Conservation (phyloP, 805 yeast genomes). For the Ogataea paradorogensis region DNA sequence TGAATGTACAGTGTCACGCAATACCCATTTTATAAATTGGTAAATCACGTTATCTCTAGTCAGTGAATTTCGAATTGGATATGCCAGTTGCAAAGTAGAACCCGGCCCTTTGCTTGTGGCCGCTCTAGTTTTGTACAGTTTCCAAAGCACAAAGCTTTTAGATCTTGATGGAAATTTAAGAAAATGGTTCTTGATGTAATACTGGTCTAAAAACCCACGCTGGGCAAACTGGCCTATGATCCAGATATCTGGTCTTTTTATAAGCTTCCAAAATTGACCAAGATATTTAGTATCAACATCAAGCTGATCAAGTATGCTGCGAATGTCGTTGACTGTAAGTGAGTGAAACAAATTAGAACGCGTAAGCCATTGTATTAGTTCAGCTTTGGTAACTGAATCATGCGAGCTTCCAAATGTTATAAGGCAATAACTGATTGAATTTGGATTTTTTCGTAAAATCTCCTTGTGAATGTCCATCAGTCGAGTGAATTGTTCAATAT, state of each 20-base stretch:
- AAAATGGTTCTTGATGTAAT: background rate
- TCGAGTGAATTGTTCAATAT: background rate
- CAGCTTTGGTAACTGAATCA: background rate
- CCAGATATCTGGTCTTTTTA: background rate
- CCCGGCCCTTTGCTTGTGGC: background rate
- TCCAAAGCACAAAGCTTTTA: background rate
- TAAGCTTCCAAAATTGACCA: background rate
- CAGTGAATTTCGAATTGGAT: background rate
- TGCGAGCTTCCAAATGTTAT: background rate
- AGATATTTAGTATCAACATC: background rate
- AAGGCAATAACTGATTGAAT: background rate
- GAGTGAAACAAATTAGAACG: background rate
- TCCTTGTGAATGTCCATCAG: background rate
- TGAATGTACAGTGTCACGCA: background rate
- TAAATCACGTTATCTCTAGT: background rate
- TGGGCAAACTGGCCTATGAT: slow-evolving; percentile 2
- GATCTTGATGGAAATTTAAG: background rate
- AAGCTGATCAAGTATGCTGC: slow-evolving; percentile 1
- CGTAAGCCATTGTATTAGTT: background rate
- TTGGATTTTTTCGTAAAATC: background rate
- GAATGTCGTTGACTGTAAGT: slow-evolving; percentile 2
- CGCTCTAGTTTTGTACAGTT: background rate
- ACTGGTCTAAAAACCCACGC: background rate
- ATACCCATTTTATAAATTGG: background rate
- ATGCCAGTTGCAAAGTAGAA: background rate